Conservation (phyloP, 805 yeast species). For the Candida silvatica region DNA sequence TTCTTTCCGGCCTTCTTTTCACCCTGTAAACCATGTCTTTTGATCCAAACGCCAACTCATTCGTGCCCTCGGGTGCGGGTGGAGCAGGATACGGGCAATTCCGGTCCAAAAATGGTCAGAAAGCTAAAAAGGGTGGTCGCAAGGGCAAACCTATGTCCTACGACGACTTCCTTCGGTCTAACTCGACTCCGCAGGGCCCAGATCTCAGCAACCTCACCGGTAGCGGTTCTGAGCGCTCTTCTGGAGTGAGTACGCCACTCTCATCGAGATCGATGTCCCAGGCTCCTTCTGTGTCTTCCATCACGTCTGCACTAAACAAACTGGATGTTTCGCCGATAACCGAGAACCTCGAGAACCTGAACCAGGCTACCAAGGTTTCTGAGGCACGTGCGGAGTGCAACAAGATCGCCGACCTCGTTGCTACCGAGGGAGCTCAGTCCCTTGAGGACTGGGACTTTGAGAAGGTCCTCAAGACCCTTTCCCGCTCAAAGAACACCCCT, state of each 20-base stretch:
- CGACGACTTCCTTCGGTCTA: constrained; percentile 37
- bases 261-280: constrained; percentile 25
- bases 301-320: constrained; percentile 59
- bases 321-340: constrained; percentile 60
- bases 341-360: constrained; percentile 43
- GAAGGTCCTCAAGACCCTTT: constrained; percentile 55
- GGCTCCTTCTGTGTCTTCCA: constrained; percentile 51
- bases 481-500: constrained; percentile 67
- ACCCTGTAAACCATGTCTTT: too few species aligned
- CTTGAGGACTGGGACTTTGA: constrained; percentile 59
- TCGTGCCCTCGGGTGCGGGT: constrained; percentile 19
- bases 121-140: constrained; percentile 10
- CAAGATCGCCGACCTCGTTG: constrained; percentile 41
- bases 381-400: constrained; percentile 50
- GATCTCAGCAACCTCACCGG: neutral
- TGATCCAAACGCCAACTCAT: constrained; percentile 26
- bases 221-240: constrained; percentile 2
- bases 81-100: constrained; percentile 6
- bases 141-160: constrained; percentile 27
- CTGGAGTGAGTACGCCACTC: constrained; percentile 10
- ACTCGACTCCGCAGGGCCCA: constrained; percentile 28
- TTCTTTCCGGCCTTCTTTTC: too few species aligned
- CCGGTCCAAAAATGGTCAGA: constrained; percentile 5
- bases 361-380: constrained; percentile 39
- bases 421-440: constrained; percentile 33